Base-by-base conservation (phyloP, 1,284 basidiomycete genomes). In the Boletus mariae region DNA sequence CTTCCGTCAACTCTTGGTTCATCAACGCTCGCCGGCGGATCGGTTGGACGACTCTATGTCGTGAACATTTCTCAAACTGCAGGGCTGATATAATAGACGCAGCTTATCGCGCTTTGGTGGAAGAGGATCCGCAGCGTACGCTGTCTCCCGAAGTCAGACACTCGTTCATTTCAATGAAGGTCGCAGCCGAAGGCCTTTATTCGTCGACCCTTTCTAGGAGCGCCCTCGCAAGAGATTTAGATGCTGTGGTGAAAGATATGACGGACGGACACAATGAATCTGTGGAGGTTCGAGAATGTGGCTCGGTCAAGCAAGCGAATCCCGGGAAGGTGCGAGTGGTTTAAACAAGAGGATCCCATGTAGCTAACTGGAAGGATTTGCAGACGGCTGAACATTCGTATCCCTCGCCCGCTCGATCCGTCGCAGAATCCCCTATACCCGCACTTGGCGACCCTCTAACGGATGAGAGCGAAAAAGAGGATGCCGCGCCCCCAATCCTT, bases 31-130 rank as follows among this genome's bases (percentile, higher is more conserved):
- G 82, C 0, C 73, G 74, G 15, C 71, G 79, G 0, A 82, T 82
- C 0, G 80, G 80, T 0, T 83, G 80, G 82, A 79, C 75, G 4
- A 35, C 54, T 0, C 54, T 82, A 0, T 71, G 73, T 0, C 74
- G 70, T 11, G 53, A 62, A 0, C 57, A 57, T 28, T 83, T 80
- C 47, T 51, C 61, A 0, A 73, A 72, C 20, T 71, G 72, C 28
- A 70, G 74, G 10, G 61, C 59, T 0, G 68, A 75, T 1, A 72
- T 75, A 8, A 49, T 76, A 1, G 69, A 72, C 4, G 76, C 73
- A 1, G 79, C 80, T 0, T 66, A 62, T 7, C 66, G 67, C 0
- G 75, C 73, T 4, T 69, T 77, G 28, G 59, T 71, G 7, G 52
- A 71, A 23, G 69, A 69, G 17, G 65, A 71, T 31, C 51, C 63